A percentile compares a stretch with the other conserved stretches of the same genome.
Conservation (phyloP, 2,329 filamentous ascomycete genomes). For the Penicillium sp. region DNA sequence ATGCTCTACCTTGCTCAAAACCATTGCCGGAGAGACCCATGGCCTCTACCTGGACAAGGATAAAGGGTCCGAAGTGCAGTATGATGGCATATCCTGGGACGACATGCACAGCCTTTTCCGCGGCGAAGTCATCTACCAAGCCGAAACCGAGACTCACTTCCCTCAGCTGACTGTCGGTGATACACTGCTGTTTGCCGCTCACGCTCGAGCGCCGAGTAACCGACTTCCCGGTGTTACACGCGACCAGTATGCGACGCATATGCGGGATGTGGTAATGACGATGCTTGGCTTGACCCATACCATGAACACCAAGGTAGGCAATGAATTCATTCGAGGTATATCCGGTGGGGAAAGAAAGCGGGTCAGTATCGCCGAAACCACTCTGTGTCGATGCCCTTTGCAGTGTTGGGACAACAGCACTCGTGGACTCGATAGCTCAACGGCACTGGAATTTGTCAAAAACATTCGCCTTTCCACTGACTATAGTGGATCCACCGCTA, state of each 20-base stretch:
- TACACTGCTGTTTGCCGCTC: slow-evolving; percentile 73
- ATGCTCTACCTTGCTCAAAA: slow-evolving; percentile 83
- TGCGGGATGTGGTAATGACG: slow-evolving; percentile 54
- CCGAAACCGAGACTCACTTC: slow-evolving; percentile 80
- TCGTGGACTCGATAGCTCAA: slow-evolving; percentile 53
- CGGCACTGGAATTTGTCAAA: slow-evolving; percentile 56
- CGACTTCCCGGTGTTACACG: slow-evolving; percentile 42
- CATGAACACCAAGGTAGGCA: slow-evolving; percentile 45
- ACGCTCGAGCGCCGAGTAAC: slow-evolving; percentile 54
- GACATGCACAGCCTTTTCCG: slow-evolving; percentile 75
- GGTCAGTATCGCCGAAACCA: slow-evolving; percentile 58
- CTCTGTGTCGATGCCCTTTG: slow-evolving; percentile 47
- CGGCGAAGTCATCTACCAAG: slow-evolving; percentile 84
- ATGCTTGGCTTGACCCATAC: slow-evolving; percentile 58
- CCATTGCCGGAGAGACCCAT: slow-evolving; percentile 77
- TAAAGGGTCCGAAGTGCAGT: slow-evolving; percentile 72
- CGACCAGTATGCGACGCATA: slow-evolving; percentile 48
- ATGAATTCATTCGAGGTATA: slow-evolving; percentile 60
- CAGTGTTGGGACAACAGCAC: slow-evolving; percentile 51
- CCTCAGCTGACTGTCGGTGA: slow-evolving; percentile 74
- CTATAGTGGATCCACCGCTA: slow-evolving; percentile 48
- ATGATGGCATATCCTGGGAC: slow-evolving; percentile 64
- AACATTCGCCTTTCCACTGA: slow-evolving; percentile 51
- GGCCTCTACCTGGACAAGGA: slow-evolving; percentile 76
- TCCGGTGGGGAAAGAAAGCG: slow-evolving; percentile 61